Evolutionary conservation across 805 yeast species (phyloP).

Genomic region (Yamadazyma ubonensis): DNA sequence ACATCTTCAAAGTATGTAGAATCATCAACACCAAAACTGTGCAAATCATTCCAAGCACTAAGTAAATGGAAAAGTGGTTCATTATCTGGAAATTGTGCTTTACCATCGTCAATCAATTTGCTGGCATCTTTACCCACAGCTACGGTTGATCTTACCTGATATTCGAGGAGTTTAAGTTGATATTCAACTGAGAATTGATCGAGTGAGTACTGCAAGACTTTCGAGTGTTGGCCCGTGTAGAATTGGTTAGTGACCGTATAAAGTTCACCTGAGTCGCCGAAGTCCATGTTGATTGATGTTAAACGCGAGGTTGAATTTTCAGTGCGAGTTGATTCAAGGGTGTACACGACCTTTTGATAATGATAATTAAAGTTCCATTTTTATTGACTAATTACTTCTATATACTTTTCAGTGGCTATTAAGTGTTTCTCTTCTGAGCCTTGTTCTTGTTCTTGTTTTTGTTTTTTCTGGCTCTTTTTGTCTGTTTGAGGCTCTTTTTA

Average conservation of each 20-base stretch:
- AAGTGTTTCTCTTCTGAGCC: no score
- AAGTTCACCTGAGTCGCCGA: conserved; percentile 48
- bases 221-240: conserved; percentile 56
- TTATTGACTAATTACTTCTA: no score
- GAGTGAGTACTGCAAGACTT: conserved; percentile 38
- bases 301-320: no score
- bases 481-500: no score
- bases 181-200: conserved; percentile 39
- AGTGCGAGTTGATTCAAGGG: no score
- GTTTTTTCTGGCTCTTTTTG: no score
- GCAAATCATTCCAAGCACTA: conserved; percentile 44
- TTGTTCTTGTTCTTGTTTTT: no score
- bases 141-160: conserved; percentile 39
- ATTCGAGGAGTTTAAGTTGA: conserved; percentile 40
- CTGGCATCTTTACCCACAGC: conserved; percentile 41
- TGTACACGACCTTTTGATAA: no score
- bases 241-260: conserved; percentile 58
- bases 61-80: conserved; percentile 36
- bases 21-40: conserved; percentile 43
- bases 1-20: conserved; percentile 44
- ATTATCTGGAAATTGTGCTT: conserved; percentile 31
- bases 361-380: no score
- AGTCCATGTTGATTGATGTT: conserved; percentile 35
- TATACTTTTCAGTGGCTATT: no score
- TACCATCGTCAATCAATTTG: conserved; percentile 36